phyloP scores from a whole-genome alignment of 2,329 filamentous ascomycete species.

The Bipolaris cookei region DNA sequence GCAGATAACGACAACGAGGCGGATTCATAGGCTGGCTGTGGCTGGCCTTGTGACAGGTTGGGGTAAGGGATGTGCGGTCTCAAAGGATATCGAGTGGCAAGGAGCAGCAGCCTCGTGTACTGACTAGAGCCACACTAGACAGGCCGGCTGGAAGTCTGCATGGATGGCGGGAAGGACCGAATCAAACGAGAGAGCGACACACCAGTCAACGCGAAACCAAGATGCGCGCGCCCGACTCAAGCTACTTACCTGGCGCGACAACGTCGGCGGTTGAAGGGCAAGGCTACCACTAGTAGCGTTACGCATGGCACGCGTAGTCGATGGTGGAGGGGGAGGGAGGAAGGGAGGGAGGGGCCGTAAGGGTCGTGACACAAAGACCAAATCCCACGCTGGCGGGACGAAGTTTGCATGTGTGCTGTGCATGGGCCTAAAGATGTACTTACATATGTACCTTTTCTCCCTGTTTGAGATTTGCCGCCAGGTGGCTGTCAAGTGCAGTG shows the following conservation, averaged over 20 bases:
- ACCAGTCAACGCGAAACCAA: slow-evolving; percentile 38
- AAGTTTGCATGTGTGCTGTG: background rate
- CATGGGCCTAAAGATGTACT: background rate
- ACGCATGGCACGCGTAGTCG: slow-evolving; percentile 5
- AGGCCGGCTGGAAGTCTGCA: slow-evolving; percentile 30
- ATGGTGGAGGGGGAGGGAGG: slow-evolving; percentile 12
- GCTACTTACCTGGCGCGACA: slow-evolving; percentile 8
- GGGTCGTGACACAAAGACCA: background rate
- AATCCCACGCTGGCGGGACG: slow-evolving; percentile 2
- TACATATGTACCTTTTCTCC: no score
- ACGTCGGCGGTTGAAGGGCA: no score
- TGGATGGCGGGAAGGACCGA: slow-evolving; percentile 38
- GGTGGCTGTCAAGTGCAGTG: background rate
- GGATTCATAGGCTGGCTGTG: slow-evolving; percentile 21
- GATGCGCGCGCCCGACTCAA: slow-evolving; percentile 20
- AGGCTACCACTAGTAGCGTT: no score
- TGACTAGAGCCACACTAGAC: slow-evolving; percentile 8
- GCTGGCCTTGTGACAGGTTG: slow-evolving; percentile 32
- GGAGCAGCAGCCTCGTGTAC: slow-evolving; percentile 39
- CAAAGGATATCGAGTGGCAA: slow-evolving; percentile 29
- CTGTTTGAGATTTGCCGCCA: no score
- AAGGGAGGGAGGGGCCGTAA: slow-evolving; percentile 6
- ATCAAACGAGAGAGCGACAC: slow-evolving; percentile 35
- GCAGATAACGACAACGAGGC: slow-evolving; percentile 22
- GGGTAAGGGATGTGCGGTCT: slow-evolving; percentile 16